These are phyloP conservation scores for Puccinia horiana DNA, from an alignment of 1,284 basidiomycete genomes.

Conservation along the genomic window DNA sequence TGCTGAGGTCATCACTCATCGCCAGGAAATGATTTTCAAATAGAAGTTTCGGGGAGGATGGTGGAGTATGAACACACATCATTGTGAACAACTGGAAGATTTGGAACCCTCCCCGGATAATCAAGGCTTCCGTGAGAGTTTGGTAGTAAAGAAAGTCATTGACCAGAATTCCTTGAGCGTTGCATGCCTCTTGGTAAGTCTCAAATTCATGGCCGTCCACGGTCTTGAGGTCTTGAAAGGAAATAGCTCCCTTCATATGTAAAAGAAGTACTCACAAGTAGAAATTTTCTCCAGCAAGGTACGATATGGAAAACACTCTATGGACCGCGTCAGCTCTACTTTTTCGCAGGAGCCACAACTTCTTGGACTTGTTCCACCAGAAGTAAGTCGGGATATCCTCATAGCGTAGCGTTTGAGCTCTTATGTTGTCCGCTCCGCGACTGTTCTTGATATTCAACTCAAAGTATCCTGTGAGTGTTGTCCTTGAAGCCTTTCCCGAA, in stretches of 20 bases:
- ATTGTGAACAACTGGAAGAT: neutral
- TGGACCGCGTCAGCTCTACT: neutral
- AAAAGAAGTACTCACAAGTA: neutral
- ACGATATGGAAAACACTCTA: neutral
- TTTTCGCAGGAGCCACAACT: neutral
- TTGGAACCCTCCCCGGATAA: neutral
- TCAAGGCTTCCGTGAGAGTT: neutral
- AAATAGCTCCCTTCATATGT: neutral
- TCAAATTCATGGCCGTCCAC: neutral
- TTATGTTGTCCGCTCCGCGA: neutral
- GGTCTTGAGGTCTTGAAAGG: neutral
- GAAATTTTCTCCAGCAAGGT: neutral
- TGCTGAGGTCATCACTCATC: neutral
- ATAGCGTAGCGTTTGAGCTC: neutral
- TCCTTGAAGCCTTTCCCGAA: neutral
- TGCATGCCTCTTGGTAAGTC: neutral
- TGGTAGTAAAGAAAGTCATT: neutral
- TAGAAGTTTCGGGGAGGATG: neutral
- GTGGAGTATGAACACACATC: neutral
- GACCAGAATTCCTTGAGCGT: neutral
- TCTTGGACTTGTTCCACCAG: neutral
- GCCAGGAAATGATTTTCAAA: neutral
- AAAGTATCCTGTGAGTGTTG: constrained; percentile 16
- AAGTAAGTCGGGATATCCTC: neutral
- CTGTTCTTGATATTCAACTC: neutral